Evolutionary conservation across 2,329 filamentous ascomycete species (phyloP).

Genomic region (Fusarium bactridioides): DNA sequence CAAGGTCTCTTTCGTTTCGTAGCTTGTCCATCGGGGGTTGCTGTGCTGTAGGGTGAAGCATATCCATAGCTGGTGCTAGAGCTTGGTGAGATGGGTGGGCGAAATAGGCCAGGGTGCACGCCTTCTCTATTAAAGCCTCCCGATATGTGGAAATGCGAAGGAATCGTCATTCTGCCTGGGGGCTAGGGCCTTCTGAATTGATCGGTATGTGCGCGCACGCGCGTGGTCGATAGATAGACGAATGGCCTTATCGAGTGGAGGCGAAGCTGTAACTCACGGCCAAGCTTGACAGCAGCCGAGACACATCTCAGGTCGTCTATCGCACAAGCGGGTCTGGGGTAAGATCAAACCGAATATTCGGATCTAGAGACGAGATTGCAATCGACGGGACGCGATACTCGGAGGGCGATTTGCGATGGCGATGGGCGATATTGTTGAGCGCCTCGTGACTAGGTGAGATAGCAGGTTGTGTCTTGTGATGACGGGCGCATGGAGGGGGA

Average conservation of each 20-base stretch:
- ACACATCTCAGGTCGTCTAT: conserved; percentile 37
- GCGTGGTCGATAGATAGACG: conserved; percentile 1
- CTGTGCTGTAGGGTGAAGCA: conserved; percentile 27
- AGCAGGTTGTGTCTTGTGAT: conserved; percentile 30
- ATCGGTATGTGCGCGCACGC: neutral
- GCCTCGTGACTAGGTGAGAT: conserved; percentile 30
- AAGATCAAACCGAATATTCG: conserved; percentile 4
- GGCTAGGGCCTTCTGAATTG: conserved; percentile 5
- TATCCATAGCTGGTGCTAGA: conserved; percentile 52
- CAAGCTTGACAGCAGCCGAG: conserved; percentile 39
- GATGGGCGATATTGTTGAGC: conserved; percentile 3
- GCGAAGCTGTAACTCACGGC: conserved; percentile 12
- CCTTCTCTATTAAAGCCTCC: conserved; percentile 47
- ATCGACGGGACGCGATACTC: neutral
- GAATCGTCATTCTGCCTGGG: conserved; percentile 38
- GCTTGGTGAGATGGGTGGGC: conserved; percentile 54
- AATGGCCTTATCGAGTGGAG: conserved; percentile 12
- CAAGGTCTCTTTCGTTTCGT: conserved; percentile 58
- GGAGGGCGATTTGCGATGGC: neutral
- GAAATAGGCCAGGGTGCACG: conserved; percentile 57
- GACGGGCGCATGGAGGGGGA: conserved; percentile 16
- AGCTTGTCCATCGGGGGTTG: conserved; percentile 34
- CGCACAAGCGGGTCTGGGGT: conserved; percentile 29
- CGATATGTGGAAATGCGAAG: conserved; percentile 48
- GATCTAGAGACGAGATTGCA: conserved; percentile 1